Base-by-base conservation (phyloP, 345 rosid genomes). In the Mallotus nudiflorus region DNA sequence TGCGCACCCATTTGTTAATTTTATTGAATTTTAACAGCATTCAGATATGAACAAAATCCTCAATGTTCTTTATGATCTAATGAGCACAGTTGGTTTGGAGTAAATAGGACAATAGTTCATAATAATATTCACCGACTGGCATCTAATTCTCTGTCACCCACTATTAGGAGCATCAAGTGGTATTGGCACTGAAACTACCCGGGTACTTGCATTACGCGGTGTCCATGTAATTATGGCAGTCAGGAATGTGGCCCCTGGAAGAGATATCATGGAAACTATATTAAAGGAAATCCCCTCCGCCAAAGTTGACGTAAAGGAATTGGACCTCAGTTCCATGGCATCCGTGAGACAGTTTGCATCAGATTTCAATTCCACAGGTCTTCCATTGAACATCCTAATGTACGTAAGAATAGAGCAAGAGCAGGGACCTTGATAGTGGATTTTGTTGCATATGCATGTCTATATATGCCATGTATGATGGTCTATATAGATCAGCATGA, bases 131-230 rank as follows among this genome's bases (percentile, higher is more conserved):
- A 28, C 37, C 19, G 68, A 65, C 16, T 64, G 40, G 25, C 22
- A 22, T 20, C 5, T 10, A 13, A 12, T 15, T 19, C n/a, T n/a
- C 25, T 35, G 65, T 60, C 31, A 14, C 55, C 13, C 42, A 16
- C 58, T 22, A 19, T 50, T 68, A 92, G 96, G 92, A 79, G 92
- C 92, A 65, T 88, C 96, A 16, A 90, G 92, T 68, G 96, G 96
- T 62, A 85, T 92, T 66, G 93, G 92, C 2, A 60, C 73, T 40
- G 96, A 90, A 81, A 92, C 97, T 1, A 66, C 86, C 0, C 85
- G 96, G 14, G 93, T 91, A 65, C 93, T 91, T 65, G 96, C 96
- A 13, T 70, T 86, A 71, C 93, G 89, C 8, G 97, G 91, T 64
- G 91, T 84, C 40, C 84, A 85, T 57, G 89, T 91, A 5, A 67